Evolutionary conservation across 2,329 filamentous ascomycete genomes (phyloP).

Genomic region (Xylariaceae sp.): DNA sequence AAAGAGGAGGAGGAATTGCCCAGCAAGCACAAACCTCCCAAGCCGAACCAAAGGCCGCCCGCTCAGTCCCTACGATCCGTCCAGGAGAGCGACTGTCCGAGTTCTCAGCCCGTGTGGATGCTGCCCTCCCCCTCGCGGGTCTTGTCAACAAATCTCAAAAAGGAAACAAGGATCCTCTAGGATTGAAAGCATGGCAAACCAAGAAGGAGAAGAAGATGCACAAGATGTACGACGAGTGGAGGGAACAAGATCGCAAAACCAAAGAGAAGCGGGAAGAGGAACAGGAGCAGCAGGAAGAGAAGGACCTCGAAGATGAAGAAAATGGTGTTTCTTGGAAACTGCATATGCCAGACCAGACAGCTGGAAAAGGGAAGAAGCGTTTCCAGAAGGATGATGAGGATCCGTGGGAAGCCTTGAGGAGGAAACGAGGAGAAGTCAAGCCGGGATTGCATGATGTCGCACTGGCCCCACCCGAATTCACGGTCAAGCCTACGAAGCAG

Average conservation of each 20-base stretch:
- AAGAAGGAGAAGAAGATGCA: conserved; percentile 82
- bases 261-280: conserved; percentile 64
- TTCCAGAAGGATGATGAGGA: conserved; percentile 56
- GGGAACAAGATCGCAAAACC: conserved; percentile 61
- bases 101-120: conserved; percentile 79
- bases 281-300: conserved; percentile 59
- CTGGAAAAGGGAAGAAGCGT: conserved; percentile 43
- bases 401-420: conserved; percentile 72
- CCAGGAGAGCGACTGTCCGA: conserved; percentile 81
- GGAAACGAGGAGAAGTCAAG: conserved; percentile 56
- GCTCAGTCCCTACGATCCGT: conserved; percentile 62
- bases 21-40: conserved; percentile 14
- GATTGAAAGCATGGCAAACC: conserved; percentile 66
- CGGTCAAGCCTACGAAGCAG: conserved; percentile 59
- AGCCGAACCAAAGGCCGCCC: conserved; percentile 18
- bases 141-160: conserved; percentile 61
- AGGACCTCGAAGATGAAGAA: conserved; percentile 57
- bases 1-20: conserved; percentile 25
- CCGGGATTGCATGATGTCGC: conserved; percentile 57
- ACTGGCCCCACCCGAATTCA: conserved; percentile 71
- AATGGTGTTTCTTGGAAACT: conserved; percentile 47
- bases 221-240: conserved; percentile 75
- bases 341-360: conserved; percentile 33
- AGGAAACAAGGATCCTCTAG: conserved; percentile 59
- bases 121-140: conserved; percentile 71